phyloP scores from a whole-genome alignment of 495 filamentous ascomycete genomes.

The Parathielavia appendiculata region DNA sequence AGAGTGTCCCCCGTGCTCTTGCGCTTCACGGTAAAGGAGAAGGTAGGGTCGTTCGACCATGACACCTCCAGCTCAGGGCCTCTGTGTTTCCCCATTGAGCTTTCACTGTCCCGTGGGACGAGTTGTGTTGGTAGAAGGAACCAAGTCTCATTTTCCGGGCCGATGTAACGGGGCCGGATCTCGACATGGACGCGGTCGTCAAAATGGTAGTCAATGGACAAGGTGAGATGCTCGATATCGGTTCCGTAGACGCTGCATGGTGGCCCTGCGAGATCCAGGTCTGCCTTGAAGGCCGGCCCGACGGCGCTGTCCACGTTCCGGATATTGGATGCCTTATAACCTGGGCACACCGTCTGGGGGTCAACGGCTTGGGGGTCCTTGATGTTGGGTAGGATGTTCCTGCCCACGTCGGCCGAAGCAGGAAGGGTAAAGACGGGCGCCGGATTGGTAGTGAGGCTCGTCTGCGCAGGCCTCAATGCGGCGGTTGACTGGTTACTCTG shows the following conservation, averaged over 20 bases:
- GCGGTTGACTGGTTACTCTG: not conserved
- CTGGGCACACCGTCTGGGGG: slow-evolving; percentile 68
- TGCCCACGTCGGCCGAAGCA: slow-evolving; percentile 51
- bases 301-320: slow-evolving; percentile 43
- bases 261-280: slow-evolving; percentile 59
- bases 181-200: slow-evolving; percentile 69
- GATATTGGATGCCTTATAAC: slow-evolving; percentile 65
- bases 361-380: slow-evolving; percentile 65
- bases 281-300: slow-evolving; percentile 58
- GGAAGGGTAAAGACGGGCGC: slow-evolving; percentile 43
- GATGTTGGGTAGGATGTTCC: slow-evolving; percentile 62
- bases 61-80: slow-evolving; percentile 52
- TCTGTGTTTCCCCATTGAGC: slow-evolving; percentile 33
- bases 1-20: slow-evolving; percentile 59
- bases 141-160: slow-evolving; percentile 59
- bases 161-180: slow-evolving; percentile 65
- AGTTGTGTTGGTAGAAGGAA: slow-evolving; percentile 61
- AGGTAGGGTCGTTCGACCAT: slow-evolving; percentile 60
- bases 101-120: slow-evolving; percentile 52
- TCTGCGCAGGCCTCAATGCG: not conserved
- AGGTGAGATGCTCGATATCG: slow-evolving; percentile 58
- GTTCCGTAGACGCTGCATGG: slow-evolving; percentile 70
- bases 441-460: not conserved
- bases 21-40: slow-evolving; percentile 66
- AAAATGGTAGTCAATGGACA: slow-evolving; percentile 68